Percentiles rank a stretch among this genome's conserved stretches.
These are phyloP conservation scores for Stromatinia cepivora DNA, from an alignment of 2,329 filamentous ascomycete genomes.

Conservation along the genomic window DNA sequence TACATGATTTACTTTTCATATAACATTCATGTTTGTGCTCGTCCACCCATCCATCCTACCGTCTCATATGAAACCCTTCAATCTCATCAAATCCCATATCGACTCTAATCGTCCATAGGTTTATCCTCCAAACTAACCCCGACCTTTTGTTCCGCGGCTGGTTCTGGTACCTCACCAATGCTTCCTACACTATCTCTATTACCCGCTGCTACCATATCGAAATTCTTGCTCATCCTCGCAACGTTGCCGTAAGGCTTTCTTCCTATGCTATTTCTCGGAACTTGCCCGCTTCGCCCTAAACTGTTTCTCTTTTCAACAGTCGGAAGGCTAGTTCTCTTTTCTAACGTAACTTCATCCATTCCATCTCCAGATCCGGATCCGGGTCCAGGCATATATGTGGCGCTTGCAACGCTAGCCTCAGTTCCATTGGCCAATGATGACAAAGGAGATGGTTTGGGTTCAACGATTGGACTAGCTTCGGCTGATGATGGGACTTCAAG, in stretches of 20 bases:
- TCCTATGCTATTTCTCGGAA: constrained; percentile 15
- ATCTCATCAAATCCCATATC: not conserved
- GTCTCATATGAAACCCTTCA: not conserved
- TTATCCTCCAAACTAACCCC: constrained; percentile 16
- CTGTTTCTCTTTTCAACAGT: constrained; percentile 62
- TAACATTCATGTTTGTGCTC: constrained; percentile 12
- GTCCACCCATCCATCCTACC: not conserved
- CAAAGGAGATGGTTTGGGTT: constrained; percentile 27
- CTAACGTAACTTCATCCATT: constrained; percentile 21
- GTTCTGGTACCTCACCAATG: constrained; percentile 12
- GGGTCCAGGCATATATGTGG: constrained; percentile 38
- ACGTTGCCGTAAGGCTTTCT: constrained; percentile 17
- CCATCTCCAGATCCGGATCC: constrained; percentile 30
- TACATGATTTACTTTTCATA: constrained; percentile 20
- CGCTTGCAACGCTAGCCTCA: constrained; percentile 32
- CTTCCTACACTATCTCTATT: constrained; percentile 18
- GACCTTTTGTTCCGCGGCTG: constrained; percentile 12
- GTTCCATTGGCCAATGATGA: constrained; percentile 35
- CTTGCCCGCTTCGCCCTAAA: constrained; percentile 49
- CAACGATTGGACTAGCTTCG: constrained; percentile 30
- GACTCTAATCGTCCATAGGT: constrained; percentile 17
- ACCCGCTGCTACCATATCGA: constrained; percentile 4
- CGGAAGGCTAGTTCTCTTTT: constrained; percentile 38
- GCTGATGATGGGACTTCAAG: constrained; percentile 69
- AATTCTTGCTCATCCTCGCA: constrained; percentile 19